Evolutionary conservation across 371 early-diverging fungal genomes (phyloP).

Genomic region (Enterospora canceri): DNA sequence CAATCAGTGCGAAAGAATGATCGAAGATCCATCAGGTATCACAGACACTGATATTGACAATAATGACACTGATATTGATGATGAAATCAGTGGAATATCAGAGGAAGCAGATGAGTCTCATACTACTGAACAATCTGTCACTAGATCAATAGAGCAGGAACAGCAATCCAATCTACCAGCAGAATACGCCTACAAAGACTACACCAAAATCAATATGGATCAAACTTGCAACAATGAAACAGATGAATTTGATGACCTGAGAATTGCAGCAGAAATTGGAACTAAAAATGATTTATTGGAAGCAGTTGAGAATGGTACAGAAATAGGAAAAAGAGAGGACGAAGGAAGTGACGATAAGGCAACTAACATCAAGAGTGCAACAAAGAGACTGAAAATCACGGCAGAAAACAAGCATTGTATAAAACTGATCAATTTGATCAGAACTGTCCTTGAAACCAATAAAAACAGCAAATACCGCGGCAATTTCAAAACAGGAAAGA

Average conservation of each 20-base stretch:
- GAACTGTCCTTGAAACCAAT: conserved; percentile 85
- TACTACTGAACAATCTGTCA: too few relatives aligned
- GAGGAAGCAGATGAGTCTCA: conserved; percentile 8
- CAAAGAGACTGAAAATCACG: background rate
- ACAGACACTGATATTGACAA: conserved; percentile 11
- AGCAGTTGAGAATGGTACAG: conserved; percentile 31
- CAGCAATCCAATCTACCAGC: too few relatives aligned
- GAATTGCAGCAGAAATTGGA: background rate
- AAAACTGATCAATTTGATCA: conserved; percentile 62
- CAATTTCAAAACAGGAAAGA: conserved; percentile 93
- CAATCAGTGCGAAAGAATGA: conserved; percentile 16
- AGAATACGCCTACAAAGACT: too few relatives aligned
- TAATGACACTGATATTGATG: conserved; percentile 1
- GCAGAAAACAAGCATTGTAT: conserved; percentile 5
- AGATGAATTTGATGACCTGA: background rate
- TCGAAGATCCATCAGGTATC: conserved; percentile 5
- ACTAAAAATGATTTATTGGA: background rate
- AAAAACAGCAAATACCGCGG: conserved; percentile 85
- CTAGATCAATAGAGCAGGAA: too few relatives aligned
- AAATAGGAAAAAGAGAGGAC: conserved; percentile 37
- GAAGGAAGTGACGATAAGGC: conserved; percentile 35
- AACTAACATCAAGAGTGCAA: conserved; percentile 12
- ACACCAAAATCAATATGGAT: too few relatives aligned
- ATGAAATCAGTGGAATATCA: conserved; percentile 11
- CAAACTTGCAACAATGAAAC: conserved; percentile 39